Percentiles rank a stretch among this genome's conserved stretches.
Conservation (phyloP, 1,139 yeast genomes). For the Debaryomyces sp. region DNA sequence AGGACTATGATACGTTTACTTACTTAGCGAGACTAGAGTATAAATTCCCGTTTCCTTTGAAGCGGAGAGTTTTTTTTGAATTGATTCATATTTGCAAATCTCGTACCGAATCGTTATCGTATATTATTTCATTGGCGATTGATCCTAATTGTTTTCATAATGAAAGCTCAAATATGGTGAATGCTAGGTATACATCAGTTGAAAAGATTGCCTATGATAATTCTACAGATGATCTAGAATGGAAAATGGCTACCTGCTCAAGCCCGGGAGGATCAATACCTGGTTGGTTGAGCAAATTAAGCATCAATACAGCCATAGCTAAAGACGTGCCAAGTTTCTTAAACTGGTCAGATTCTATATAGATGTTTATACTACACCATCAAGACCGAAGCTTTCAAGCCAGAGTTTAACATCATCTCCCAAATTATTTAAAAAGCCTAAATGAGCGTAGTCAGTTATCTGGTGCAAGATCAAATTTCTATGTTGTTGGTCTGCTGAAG, state of each 20-base stretch:
- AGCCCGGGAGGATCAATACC: conserved; percentile 73
- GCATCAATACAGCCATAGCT: conserved; percentile 60
- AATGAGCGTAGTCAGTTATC: conserved; percentile 25
- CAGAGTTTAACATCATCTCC: conserved; percentile 49
- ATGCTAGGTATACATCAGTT: conserved; percentile 58
- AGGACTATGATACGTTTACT: conserved; percentile 14
- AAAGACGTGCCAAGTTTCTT: conserved; percentile 69
- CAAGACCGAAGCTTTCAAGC: conserved; percentile 34
- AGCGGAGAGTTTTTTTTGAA: conserved; percentile 58
- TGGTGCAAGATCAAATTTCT: neutral
- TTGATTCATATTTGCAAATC: conserved; percentile 50
- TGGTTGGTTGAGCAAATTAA: conserved; percentile 57
- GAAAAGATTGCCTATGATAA: conserved; percentile 51
- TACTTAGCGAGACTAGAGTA: conserved; percentile 43
- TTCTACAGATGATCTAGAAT: conserved; percentile 43
- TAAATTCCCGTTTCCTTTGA: conserved; percentile 52
- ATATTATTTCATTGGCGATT: conserved; percentile 56
- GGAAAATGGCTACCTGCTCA: conserved; percentile 69
- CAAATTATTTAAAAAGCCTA: conserved; percentile 46
- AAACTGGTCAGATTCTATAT: conserved; percentile 38
- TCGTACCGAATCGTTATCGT: conserved; percentile 35
- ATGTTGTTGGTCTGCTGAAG: neutral
- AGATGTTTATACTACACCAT: conserved; percentile 20
- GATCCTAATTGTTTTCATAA: conserved; percentile 19
- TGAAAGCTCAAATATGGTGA: conserved; percentile 24